Evolutionary conservation across 2,329 filamentous ascomycete species (phyloP).

Genomic region (Fusarium sp.): DNA sequence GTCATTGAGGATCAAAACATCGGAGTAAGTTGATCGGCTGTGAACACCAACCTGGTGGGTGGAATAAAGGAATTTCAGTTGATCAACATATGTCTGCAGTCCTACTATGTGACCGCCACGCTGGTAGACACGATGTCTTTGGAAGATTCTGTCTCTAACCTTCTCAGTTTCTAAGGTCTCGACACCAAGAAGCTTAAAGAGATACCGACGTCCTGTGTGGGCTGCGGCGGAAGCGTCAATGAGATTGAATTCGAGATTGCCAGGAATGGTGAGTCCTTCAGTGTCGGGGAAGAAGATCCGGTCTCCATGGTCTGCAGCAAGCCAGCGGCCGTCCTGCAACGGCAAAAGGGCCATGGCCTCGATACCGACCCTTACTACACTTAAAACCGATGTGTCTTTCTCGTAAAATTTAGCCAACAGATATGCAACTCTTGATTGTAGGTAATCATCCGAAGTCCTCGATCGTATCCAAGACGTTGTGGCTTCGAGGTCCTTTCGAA

Average conservation of each 20-base stretch:
- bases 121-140: not conserved
- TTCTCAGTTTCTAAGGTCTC: accelerated
- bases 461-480: not conserved
- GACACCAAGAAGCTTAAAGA: not conserved
- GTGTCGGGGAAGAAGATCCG: not conserved
- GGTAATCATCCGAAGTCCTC: too few relatives aligned
- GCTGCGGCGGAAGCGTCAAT: accelerated
- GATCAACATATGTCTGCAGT: not conserved
- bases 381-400: too few relatives aligned
- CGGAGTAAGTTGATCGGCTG: accelerated
- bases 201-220: accelerated
- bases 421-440: not conserved
- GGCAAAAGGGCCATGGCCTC: not conserved
- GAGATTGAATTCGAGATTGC: not conserved
- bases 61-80: not conserved
- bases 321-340: not conserved
- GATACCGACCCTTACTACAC: not conserved
- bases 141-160: not conserved
- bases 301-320: not conserved
- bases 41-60: not conserved
- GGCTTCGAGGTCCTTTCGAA: not conserved
- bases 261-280: not conserved
- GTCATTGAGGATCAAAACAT: too few relatives aligned
- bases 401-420: not conserved
- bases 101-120: too few relatives aligned